Percentiles rank a stretch among this genome's conserved stretches.
Conservation (phyloP, 495 filamentous ascomycete species). For the Neurospora intermedia region DNA sequence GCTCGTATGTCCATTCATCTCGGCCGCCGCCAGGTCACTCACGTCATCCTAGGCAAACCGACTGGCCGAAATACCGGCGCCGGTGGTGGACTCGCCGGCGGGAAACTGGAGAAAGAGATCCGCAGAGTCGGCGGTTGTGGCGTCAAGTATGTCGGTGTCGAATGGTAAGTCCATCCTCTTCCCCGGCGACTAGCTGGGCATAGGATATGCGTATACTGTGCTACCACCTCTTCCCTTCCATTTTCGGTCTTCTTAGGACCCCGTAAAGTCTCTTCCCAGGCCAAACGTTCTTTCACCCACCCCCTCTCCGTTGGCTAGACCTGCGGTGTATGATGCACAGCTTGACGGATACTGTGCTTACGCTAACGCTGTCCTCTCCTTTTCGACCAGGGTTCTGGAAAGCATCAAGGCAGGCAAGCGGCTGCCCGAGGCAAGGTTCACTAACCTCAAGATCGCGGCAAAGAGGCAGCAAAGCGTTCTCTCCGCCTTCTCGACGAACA, state of each 20-base stretch:
- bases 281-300: background rate
- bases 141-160: slow-evolving; percentile 71
- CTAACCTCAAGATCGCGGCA: slow-evolving; percentile 45
- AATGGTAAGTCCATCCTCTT: slow-evolving; percentile 51
- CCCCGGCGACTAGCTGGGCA: background rate
- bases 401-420: slow-evolving; percentile 66
- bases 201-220: background rate
- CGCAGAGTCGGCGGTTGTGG: slow-evolving; percentile 46
- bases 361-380: background rate
- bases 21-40: slow-evolving; percentile 64
- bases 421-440: slow-evolving; percentile 63
- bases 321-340: background rate
- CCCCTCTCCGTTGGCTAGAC: background rate
- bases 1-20: slow-evolving; percentile 57
- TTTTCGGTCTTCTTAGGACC: background rate
- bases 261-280: background rate
- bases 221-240: slow-evolving; percentile 5
- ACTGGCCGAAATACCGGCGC: slow-evolving; percentile 33
- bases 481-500: slow-evolving; percentile 17
- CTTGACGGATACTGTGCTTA: slow-evolving; percentile 12
- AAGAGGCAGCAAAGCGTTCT: slow-evolving; percentile 53
- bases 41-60: slow-evolving; percentile 71
- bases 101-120: slow-evolving; percentile 80
- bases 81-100: slow-evolving; percentile 69
- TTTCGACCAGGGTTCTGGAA: slow-evolving; percentile 52